Evolutionary conservation across 1,284 basidiomycete species (phyloP).

Genomic region (Tilletia indica): DNA sequence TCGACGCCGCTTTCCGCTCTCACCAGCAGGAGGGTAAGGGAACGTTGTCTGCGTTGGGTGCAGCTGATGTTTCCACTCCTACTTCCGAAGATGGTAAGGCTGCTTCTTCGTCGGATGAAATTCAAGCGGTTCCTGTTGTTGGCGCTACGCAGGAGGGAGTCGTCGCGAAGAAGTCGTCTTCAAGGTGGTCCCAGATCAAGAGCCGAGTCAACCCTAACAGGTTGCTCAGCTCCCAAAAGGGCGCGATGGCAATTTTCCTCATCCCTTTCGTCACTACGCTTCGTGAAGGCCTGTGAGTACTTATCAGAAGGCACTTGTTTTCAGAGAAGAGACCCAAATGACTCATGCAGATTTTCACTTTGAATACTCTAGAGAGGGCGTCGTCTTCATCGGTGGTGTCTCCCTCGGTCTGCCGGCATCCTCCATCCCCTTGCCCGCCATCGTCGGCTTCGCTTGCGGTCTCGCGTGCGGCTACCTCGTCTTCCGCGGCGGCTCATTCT

Average conservation of each 20-base stretch:
- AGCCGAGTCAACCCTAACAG: not conserved
- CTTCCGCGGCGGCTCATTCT: constrained; percentile 41
- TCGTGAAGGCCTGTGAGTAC: constrained; percentile 43
- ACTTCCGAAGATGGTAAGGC: not conserved
- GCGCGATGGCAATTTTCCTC: constrained; percentile 39
- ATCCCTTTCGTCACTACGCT: constrained; percentile 52
- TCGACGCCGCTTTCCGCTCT: constrained; percentile 39
- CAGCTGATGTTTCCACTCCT: not conserved
- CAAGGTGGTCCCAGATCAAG: not conserved
- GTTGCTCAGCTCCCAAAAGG: constrained; percentile 10
- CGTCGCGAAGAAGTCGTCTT: not conserved
- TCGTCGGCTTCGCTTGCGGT: constrained; percentile 44
- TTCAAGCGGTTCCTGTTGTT: not conserved
- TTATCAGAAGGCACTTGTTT: not conserved
- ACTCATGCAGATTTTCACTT: too few relatives aligned
- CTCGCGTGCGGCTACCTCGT: constrained; percentile 42
- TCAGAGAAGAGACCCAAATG: not conserved
- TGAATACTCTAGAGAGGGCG: constrained; percentile 30
- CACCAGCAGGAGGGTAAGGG: not conserved
- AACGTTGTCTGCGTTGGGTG: not conserved
- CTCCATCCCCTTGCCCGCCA: constrained; percentile 51
- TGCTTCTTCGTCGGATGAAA: not conserved
- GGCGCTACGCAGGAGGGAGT: not conserved
- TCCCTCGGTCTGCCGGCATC: constrained; percentile 49
- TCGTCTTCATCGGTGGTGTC: constrained; percentile 53